Evolutionary conservation across 768 basidiomycete species (phyloP), one percentile per base, ranked within the genome.

Genomic region (Hericium coralloides): DNA sequence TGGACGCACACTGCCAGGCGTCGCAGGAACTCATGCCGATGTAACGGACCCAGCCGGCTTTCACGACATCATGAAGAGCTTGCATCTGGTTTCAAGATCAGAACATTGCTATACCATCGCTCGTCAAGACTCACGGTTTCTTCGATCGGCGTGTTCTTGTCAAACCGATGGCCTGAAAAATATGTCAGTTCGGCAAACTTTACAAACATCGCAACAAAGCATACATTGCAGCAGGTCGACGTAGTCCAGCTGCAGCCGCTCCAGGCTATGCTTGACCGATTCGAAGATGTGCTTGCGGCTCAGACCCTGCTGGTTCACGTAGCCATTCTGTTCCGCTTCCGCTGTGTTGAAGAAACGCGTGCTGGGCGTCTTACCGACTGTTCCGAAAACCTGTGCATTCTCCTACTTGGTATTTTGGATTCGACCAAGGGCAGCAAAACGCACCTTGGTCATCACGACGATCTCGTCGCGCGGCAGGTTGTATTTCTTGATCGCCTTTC

Each of bases 261-360:
- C 69, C 52, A 90, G 67, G 53, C 81, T 82, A n/a, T 71, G 70
- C 63, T 83, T 81, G 38, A 85, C 78, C 0, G 82, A 75, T 31
- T 84, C 85, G 61, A 91, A 90, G 53, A 91, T 88, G 63, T 85
- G 83, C 82, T 70, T 75, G 20, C 75, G 65, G 38, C 60, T 65
- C 4, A 71, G 63, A 3, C 72, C 71, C 4, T 63, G 38, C 49
- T 70, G 67, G 63, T 75, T 76, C 43, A 73, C 67, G 55, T 70
- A 70, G 2, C 73, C 69, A 9, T 63, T 36, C 1, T 68, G 59
- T 25, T 70, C 66, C 1, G 64, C 60, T 1, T 41, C 52, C 36
- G 55, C 55, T 1, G 18, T 51, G 10, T 49, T 15, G 55, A 59
- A 22, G 45, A 60, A 59, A 22, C 26, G 20, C 59, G 3, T 66